Evolutionary conservation across 208 protist species (phyloP).

Genomic region (Trypanosoma vivax): DNA sequence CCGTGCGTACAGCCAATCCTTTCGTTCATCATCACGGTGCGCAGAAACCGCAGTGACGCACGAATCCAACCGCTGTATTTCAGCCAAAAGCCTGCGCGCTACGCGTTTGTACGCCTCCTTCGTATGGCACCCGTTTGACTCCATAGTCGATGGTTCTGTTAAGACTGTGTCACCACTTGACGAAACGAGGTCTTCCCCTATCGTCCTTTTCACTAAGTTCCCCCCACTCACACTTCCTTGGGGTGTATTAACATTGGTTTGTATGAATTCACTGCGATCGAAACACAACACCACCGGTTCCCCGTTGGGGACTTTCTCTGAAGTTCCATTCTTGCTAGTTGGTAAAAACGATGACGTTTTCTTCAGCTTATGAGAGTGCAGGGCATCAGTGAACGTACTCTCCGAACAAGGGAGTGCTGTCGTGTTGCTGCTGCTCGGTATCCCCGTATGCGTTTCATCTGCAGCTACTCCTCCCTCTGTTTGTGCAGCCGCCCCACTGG

Average conservation of each 20-base stretch:
- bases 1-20: conserved; percentile 1
- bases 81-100: background rate
- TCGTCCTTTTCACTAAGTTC: background rate
- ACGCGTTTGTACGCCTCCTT: conserved; percentile 12
- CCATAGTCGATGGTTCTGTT: background rate
- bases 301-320: too few relatives aligned
- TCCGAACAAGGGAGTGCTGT: conserved; percentile 7
- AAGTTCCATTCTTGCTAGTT: too few relatives aligned
- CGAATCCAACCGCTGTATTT: conserved; percentile 14
- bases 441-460: background rate
- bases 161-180: background rate
- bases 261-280: too few relatives aligned
- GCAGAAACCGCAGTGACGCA: background rate
- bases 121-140: background rate
- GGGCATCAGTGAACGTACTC: background rate
- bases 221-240: background rate
- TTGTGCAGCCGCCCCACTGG: background rate
- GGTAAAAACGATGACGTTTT: too few relatives aligned
- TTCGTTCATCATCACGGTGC: conserved; percentile 6
- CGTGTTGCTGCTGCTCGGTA: conserved; percentile 1
- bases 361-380: background rate
- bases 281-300: too few relatives aligned
- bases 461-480: background rate
- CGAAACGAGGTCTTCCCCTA: background rate
- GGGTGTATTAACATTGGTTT: too few relatives aligned